A percentile compares a stretch with the other conserved stretches of the same genome.
Evolutionary conservation across 1,284 basidiomycete species (phyloP).

Genomic region (Cryptococcus wingfieldii): DNA sequence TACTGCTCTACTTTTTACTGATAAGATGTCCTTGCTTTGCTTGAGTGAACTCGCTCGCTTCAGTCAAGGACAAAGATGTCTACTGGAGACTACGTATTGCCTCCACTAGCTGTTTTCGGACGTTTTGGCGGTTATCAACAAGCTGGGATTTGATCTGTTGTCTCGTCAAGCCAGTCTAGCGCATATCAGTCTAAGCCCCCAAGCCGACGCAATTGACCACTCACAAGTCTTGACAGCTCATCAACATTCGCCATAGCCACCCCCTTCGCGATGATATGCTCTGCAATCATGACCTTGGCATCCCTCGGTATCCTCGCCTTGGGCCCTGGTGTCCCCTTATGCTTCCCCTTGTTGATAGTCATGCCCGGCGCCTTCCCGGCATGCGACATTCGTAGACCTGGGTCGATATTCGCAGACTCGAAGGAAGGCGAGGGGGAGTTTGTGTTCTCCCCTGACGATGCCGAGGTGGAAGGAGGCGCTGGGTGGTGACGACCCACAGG

Average conservation of each 20-base stretch:
- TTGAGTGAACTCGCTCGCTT: neutral
- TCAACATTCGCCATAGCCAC: conserved; percentile 17
- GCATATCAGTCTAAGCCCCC: neutral
- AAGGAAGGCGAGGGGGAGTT: neutral
- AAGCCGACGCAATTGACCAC: conserved; percentile 1
- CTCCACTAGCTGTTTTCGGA: conserved; percentile 25
- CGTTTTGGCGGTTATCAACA: conserved; percentile 26
- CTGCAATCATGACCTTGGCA: conserved; percentile 18
- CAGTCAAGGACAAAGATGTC: neutral
- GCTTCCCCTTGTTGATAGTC: conserved; percentile 4
- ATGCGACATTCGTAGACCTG: neutral
- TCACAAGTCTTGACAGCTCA: conserved; percentile 18
- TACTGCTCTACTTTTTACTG: neutral
- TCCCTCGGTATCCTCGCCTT: conserved; percentile 18
- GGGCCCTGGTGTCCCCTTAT: conserved; percentile 10
- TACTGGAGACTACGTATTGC: conserved; percentile 13
- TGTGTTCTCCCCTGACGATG: neutral
- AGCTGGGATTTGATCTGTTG: conserved; percentile 31
- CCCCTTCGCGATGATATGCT: conserved; percentile 23
- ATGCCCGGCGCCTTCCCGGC: neutral
- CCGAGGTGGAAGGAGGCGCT: neutral
- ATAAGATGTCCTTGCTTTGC: neutral
- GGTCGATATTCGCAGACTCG: neutral
- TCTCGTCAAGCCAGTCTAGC: conserved; percentile 29
- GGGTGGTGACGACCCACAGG: neutral